Evolutionary conservation across 441 rosid species (phyloP), one percentile per base, ranked within the genome.

Genomic region (Macaranga tanarius): DNA sequence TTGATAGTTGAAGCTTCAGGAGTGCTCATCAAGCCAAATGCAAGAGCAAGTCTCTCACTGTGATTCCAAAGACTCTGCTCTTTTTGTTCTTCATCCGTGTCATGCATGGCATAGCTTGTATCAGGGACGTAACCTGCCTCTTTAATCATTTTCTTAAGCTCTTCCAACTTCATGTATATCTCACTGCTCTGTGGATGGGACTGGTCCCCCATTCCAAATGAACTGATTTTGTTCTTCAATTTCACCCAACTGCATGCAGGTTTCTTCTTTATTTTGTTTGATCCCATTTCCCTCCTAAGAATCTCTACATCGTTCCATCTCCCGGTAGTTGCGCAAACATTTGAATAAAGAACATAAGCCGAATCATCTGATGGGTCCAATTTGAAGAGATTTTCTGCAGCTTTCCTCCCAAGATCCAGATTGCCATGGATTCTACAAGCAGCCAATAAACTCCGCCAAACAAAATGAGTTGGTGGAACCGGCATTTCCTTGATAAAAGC

Each of bases 241-340:
- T 93, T 93, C 48, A 93, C 97, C 97, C 97, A 93, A 72, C 97
- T 94, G 86, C 91, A 87, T 4, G 96, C 98, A 19, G 91, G 96
- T 80, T 88, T 81, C 87, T 92, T 94, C 81, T 79, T 88, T 75
- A 94, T 79, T 66, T 83, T 89, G 69, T 80, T 83, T 51, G 84
- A 85, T 71, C 82, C 93, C 97, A 94, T 92, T 84, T 84, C 85
- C 52, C 78, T 84, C 80, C 97, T 84, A 51, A 94, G 77, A 60
- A 71, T 80, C 86, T 90, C 96, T 28, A 82, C 87, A 40, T 84
- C 91, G 3, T 81, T 91, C 98, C 97, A 92, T 81, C 84, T 89
- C 47, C 97, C 92, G 2, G 87, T 83, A 20, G 89, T 88, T 72
- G 98, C 95, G 65, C 90, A 94, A 60, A 90, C 74, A 75, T 92